Evolutionary conservation across 192 early-diverging fungal species (phyloP).

Genomic region (Bifiguratus adelaidae): DNA sequence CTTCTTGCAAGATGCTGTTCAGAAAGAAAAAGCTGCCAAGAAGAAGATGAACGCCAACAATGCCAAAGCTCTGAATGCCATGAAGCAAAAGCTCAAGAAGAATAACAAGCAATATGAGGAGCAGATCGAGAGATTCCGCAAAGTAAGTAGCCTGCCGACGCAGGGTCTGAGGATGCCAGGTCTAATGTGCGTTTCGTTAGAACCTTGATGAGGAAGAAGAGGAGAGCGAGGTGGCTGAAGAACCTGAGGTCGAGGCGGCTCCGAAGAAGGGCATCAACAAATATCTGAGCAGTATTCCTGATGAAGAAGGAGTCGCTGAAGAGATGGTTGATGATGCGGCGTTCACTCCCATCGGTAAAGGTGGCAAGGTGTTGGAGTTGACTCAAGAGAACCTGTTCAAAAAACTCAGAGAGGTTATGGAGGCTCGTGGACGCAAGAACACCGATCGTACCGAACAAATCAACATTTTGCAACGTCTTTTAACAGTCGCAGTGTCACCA

Average conservation of each 20-base stretch:
- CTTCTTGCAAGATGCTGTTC: constrained; percentile 43
- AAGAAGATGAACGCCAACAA: constrained; percentile 81
- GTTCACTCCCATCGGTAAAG: constrained; percentile 59
- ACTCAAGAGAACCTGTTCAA: constrained; percentile 74
- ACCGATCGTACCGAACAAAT: constrained; percentile 80
- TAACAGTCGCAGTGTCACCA: constrained; percentile 48
- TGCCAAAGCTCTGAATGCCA: constrained; percentile 74
- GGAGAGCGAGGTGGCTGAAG: constrained; percentile 32
- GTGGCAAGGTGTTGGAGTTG: constrained; percentile 50
- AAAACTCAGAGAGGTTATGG: constrained; percentile 64
- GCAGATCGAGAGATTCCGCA: constrained; percentile 56
- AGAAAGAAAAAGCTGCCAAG: constrained; percentile 57
- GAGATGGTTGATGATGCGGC: constrained; percentile 46
- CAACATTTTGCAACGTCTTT: constrained; percentile 49
- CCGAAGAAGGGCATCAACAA: constrained; percentile 10
- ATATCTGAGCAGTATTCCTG: neutral
- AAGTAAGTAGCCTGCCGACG: constrained; percentile 21
- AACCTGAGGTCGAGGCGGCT: neutral
- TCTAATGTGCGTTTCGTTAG: neutral
- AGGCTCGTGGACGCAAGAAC: constrained; percentile 90
- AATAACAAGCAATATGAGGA: constrained; percentile 64
- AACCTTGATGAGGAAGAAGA: constrained; percentile 36
- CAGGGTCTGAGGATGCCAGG: too few species aligned
- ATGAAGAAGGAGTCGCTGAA: constrained; percentile 4
- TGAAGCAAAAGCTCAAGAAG: constrained; percentile 94